These are phyloP conservation scores for Cryphonectria naterciae DNA, from an alignment of 2,329 filamentous ascomycete genomes.

Conservation along the genomic window DNA sequence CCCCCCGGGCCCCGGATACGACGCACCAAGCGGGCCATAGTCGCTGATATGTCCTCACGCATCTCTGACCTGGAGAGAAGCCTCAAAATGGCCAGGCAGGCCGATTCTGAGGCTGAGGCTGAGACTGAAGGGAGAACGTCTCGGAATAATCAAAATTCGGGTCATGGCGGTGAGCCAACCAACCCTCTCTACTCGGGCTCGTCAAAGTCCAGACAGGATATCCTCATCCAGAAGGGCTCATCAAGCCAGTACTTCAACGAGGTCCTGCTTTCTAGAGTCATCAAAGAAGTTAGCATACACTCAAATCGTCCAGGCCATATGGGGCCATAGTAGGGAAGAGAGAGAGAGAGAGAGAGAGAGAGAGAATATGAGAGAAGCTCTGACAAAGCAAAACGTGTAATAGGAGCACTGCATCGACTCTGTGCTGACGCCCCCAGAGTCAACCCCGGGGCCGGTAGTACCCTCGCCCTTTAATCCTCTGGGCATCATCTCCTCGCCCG, in stretches of 20 bases:
- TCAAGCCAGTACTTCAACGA: constrained; percentile 45
- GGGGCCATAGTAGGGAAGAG: too few species aligned
- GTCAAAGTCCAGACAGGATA: constrained; percentile 30
- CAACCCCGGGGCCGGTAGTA: background rate
- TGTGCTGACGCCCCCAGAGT: constrained; percentile 28
- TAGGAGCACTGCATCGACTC: constrained; percentile 33
- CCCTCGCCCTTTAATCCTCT: constrained; percentile 39
- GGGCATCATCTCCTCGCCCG: constrained; percentile 38
- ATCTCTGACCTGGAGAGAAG: constrained; percentile 42
- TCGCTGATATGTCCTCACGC: constrained; percentile 41
- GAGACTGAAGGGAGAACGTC: constrained; percentile 20
- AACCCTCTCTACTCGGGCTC: background rate
- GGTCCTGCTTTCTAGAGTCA: constrained; percentile 40
- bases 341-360: too few species aligned
- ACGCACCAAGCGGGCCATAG: constrained; percentile 34
- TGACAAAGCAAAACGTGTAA: constrained; percentile 7
- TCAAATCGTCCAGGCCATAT: constrained; percentile 1
- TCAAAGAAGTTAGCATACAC: constrained; percentile 37
- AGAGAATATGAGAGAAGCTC: constrained; percentile 1
- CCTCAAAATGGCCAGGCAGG: constrained; percentile 27
- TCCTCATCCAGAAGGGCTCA: constrained; percentile 40
- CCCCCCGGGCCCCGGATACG: constrained; percentile 34
- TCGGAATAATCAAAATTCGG: background rate
- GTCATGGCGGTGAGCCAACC: background rate
- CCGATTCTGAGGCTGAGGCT: background rate